Conservation (phyloP, 2,329 filamentous ascomycete species). For the Diatrype stigma region DNA sequence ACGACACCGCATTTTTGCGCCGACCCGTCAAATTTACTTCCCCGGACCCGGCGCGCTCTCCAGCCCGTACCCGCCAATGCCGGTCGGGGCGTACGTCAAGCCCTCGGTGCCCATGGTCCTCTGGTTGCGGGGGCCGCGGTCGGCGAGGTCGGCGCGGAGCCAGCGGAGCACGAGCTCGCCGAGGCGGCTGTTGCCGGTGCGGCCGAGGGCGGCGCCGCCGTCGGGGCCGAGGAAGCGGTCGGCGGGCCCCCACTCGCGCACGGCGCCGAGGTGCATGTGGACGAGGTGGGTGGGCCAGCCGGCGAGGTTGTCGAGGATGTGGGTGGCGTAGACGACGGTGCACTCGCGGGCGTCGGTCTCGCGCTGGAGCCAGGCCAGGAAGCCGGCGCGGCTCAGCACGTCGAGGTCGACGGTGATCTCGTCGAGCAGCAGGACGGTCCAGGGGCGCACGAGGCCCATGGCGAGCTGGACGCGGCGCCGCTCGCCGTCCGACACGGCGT, state of each 20-base stretch:
- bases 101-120: constrained; percentile 55
- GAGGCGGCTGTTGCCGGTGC: constrained; percentile 72
- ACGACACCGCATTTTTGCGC: too few species aligned
- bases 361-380: constrained; percentile 77
- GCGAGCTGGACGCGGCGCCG: constrained; percentile 86
- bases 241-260: constrained; percentile 81
- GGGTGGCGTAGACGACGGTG: constrained; percentile 95
- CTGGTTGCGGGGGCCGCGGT: constrained; percentile 70
- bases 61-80: constrained; percentile 54
- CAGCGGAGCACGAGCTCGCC: constrained; percentile 85
- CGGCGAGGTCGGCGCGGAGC: constrained; percentile 75
- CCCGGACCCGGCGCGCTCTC: constrained; percentile 37
- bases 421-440: constrained; percentile 86
- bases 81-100: constrained; percentile 54
- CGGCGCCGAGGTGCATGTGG: constrained; percentile 86
- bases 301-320: constrained; percentile 92
- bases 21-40: constrained; percentile 13
- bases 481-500: constrained; percentile 91
- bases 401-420: constrained; percentile 98
- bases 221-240: constrained; percentile 61
- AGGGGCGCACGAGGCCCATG: constrained; percentile 90
- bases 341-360: constrained; percentile 81
- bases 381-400: constrained; percentile 77
- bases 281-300: constrained; percentile 94
- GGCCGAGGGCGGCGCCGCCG: constrained; percentile 24